phyloP scores from a whole-genome alignment of 345 rosid species.

The Bruguiera sexangula region DNA sequence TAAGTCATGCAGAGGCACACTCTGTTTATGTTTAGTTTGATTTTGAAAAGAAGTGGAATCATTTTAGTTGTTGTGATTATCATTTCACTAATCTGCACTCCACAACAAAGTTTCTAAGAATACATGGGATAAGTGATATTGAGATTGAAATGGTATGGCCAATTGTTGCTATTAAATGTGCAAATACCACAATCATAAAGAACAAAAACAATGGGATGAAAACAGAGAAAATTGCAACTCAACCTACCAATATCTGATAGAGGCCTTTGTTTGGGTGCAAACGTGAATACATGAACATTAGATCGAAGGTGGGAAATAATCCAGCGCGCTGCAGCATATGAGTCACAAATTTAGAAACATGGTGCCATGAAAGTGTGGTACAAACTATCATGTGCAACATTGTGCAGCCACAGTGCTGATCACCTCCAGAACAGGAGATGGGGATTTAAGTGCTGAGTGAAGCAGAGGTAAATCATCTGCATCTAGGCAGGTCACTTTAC shows the following conservation, averaged over 20 bases:
- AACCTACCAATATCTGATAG: slow-evolving; percentile 60
- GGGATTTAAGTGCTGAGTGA: slow-evolving; percentile 56
- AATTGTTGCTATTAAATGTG: not conserved
- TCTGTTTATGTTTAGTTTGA: not conserved
- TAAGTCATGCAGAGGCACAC: not conserved
- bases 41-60: too few relatives aligned
- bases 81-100: not conserved
- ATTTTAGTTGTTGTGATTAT: not conserved
- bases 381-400: not conserved
- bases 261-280: slow-evolving; percentile 57
- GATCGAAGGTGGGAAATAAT: slow-evolving; percentile 76
- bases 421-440: slow-evolving; percentile 81
- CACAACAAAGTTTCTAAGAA: too few relatives aligned
- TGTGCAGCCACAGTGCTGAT: not conserved
- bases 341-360: slow-evolving; percentile 27
- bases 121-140: too few relatives aligned
- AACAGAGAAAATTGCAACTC: not conserved
- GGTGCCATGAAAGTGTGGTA: not conserved
- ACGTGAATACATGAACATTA: slow-evolving; percentile 66
- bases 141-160: not conserved
- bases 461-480: slow-evolving; percentile 69
- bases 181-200: not conserved
- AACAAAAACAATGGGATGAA: not conserved
- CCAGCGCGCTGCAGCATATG: slow-evolving; percentile 68
- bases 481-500: slow-evolving; percentile 83